A percentile compares a stretch with the other conserved stretches of the same genome.
Conservation (phyloP, 805 yeast genomes). For the Metschnikowia orientalis region DNA sequence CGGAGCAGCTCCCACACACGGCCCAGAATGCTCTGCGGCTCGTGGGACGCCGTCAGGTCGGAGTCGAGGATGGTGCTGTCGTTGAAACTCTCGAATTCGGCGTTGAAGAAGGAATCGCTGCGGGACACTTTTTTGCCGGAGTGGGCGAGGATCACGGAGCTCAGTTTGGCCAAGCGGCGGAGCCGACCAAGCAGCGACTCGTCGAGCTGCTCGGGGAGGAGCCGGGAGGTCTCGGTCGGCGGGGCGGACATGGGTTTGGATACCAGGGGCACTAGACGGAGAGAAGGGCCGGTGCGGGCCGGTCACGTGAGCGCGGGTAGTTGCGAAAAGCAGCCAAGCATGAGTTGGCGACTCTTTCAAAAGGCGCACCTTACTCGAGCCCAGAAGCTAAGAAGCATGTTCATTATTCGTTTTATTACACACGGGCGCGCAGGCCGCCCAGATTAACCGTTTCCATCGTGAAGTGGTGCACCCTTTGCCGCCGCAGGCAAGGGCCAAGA, state of each 20-base stretch:
- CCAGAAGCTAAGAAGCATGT: not conserved
- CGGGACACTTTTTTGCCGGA: constrained; percentile 39
- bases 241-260: constrained; percentile 1
- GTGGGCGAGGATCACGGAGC: constrained; percentile 36
- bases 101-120: constrained; percentile 25
- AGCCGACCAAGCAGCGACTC: constrained; percentile 1
- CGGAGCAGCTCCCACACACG: too few relatives aligned
- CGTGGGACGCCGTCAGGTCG: constrained; percentile 7
- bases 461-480: constrained; percentile 2
- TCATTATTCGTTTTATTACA: constrained; percentile 3
- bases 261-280: too few relatives aligned
- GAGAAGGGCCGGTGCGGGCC: too few relatives aligned
- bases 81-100: constrained; percentile 22
- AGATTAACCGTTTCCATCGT: constrained; percentile 2
- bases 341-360: too few relatives aligned
- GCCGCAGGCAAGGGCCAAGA: constrained; percentile 3
- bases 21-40: not conserved
- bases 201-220: constrained; percentile 3
- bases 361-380: not conserved
- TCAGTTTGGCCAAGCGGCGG: constrained; percentile 17
- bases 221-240: constrained; percentile 4
- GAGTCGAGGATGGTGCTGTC: constrained; percentile 17
- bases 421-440: constrained; percentile 1
- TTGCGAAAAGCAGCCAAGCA: too few relatives aligned
- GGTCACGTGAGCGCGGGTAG: too few relatives aligned